These are phyloP conservation scores for Gaertneriomyces sp. DNA, from an alignment of 192 early-diverging fungal species.

Conservation along the genomic window DNA sequence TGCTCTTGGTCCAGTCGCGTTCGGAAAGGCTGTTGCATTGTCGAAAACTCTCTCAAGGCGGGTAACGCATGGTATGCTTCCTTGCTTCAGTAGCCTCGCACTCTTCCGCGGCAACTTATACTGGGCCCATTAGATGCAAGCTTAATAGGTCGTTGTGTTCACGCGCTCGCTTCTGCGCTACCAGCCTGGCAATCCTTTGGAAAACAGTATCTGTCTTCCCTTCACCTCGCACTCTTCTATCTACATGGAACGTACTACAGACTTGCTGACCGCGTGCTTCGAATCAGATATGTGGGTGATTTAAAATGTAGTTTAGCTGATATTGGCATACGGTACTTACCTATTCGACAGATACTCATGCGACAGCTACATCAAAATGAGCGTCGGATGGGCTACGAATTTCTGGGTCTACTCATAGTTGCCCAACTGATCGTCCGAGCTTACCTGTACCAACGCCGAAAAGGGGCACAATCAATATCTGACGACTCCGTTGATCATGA, in stretches of 20 bases:
- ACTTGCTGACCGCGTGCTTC: constrained; percentile 72
- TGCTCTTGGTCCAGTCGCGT: too few species aligned
- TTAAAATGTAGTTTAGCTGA: constrained; percentile 1
- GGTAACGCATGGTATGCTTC: too few species aligned
- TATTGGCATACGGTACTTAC: background rate
- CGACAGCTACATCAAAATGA: constrained; percentile 72
- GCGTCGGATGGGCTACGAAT: constrained; percentile 73
- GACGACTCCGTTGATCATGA: constrained; percentile 4
- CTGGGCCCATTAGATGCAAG: too few species aligned
- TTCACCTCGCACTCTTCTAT: constrained; percentile 88
- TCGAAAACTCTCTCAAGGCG: too few species aligned
- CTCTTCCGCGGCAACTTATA: too few species aligned
- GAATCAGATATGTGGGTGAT: constrained; percentile 69
- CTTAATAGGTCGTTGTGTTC: too few species aligned
- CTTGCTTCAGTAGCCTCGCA: too few species aligned
- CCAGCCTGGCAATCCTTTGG: constrained; percentile 1
- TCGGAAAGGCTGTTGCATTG: too few species aligned
- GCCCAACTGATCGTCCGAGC: constrained; percentile 67
- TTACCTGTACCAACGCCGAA: constrained; percentile 12
- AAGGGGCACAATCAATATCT: constrained; percentile 1
- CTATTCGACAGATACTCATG: constrained; percentile 59
- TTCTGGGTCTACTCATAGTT: constrained; percentile 76
- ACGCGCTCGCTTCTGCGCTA: background rate
- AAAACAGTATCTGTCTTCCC: constrained; percentile 20
- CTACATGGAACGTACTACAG: constrained; percentile 79